Base-by-base conservation (phyloP, 2,329 filamentous ascomycete genomes). In the Colletotrichum sp. region DNA sequence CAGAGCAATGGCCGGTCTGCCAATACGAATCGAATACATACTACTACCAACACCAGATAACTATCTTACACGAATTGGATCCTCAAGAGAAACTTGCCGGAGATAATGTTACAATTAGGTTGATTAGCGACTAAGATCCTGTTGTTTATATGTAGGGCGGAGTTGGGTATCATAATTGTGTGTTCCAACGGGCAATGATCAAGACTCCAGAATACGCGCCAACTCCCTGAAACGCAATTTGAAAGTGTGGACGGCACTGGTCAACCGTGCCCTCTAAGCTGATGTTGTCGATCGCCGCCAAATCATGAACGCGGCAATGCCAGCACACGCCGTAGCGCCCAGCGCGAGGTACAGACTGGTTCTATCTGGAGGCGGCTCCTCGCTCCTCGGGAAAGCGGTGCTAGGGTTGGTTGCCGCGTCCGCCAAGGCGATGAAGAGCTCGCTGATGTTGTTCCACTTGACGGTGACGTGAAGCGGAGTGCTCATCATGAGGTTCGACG, bases 391-490 rank as follows among this genome's bases (percentile, higher is more conserved):
- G 80, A 97, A 98, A 1, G 94, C 96, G 0, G 93, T 94, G 79
- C 93, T 96, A 0, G 97, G 97, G 81, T 96, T 96, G 60, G 96
- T 97, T 8, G 96, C 96, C 55, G 95, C 94, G 85, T 98, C 97
- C 8, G 97, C 97, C 71, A 98, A 91, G 43, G 91, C 93, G 28
- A 98, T 95, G 84, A 98, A 99, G 43, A 98, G 90, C 84, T 99
- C 97, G 78, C 94, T 94, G 79, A 98, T 98, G 80, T 95, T 97
- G 80, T 91, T 93, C 97, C 97, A 99, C 8, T 94, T 97, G 34
- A 97, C 96, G 81, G 95, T 98, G 69, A 98, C 97, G 85, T 99
- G 97, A 55, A 98, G 87, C 8, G 97, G 97, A 4, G 96, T 93
- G 71, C 94, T 93, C 94, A 98, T 98, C 82, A 95, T 96, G 79